A percentile compares a stretch with the other conserved stretches of the same genome.
phyloP scores from a whole-genome alignment of 495 filamentous ascomycete species.

The Pyrenula massariospora region DNA sequence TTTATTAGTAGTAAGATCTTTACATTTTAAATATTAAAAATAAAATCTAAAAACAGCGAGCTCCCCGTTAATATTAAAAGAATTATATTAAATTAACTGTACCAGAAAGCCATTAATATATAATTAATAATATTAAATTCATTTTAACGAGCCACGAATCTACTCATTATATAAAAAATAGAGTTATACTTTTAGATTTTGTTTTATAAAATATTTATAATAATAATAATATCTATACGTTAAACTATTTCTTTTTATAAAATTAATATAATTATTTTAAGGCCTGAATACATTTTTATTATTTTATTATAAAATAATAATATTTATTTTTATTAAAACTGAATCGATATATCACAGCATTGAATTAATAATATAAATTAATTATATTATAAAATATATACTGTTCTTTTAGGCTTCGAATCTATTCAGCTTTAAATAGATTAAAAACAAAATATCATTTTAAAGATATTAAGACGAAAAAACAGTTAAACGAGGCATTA shows the following conservation, averaged over 20 bases:
- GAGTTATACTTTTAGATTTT: slow-evolving; percentile 7
- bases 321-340: slow-evolving; percentile 10
- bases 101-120: slow-evolving; percentile 7
- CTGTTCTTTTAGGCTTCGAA: slow-evolving; percentile 7
- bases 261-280: not conserved
- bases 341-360: slow-evolving; percentile 4
- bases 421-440: slow-evolving; percentile 9
- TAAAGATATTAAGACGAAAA: slow-evolving; percentile 7
- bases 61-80: slow-evolving; percentile 6
- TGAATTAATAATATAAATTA: slow-evolving; percentile 14
- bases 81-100: slow-evolving; percentile 8
- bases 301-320: slow-evolving; percentile 1
- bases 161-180: slow-evolving; percentile 14
- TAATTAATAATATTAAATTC: slow-evolving; percentile 9
- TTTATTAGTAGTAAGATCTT: not conserved
- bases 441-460: slow-evolving; percentile 10
- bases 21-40: not conserved
- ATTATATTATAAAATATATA: slow-evolving; percentile 24
- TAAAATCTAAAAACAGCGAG: slow-evolving; percentile 5
- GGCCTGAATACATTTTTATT: not conserved
- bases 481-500: slow-evolving; percentile 1
- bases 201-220: slow-evolving; percentile 6
- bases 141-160: slow-evolving; percentile 6
- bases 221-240: slow-evolving; percentile 11
- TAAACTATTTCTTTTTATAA: slow-evolving; percentile 3